A percentile compares a stretch with the other conserved stretches of the same genome.
Evolutionary conservation across 2,329 filamentous ascomycete genomes (phyloP).

Genomic region (Zarea fungicola): DNA sequence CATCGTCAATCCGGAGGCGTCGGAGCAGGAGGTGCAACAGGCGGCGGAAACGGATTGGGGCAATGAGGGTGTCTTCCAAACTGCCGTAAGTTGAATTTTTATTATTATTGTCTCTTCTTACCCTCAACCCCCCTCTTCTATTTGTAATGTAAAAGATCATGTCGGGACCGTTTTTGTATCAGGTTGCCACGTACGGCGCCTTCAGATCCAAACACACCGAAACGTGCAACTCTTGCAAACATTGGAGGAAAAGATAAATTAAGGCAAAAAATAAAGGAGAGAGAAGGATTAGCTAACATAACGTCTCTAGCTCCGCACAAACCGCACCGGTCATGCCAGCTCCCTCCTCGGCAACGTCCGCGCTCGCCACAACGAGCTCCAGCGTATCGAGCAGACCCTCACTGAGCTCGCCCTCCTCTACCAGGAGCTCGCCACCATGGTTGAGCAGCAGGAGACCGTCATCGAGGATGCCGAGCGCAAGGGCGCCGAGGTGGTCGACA

Average conservation of each 20-base stretch:
- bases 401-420: constrained; percentile 66
- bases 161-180: background rate
- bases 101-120: background rate
- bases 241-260: too few species aligned
- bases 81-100: constrained; percentile 57
- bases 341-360: constrained; percentile 73
- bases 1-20: constrained; percentile 78
- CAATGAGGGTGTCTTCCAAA: constrained; percentile 76
- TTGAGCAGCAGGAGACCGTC: constrained; percentile 65
- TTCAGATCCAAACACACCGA: too few species aligned
- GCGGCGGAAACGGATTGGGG: constrained; percentile 68
- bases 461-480: constrained; percentile 59
- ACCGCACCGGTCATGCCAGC: constrained; percentile 67
- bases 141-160: background rate
- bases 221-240: too few species aligned
- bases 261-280: background rate
- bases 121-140: background rate
- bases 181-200: too few species aligned
- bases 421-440: constrained; percentile 67
- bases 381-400: constrained; percentile 73
- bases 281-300: constrained; percentile 1
- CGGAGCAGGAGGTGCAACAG: constrained; percentile 64
- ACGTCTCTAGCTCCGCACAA: constrained; percentile 60
- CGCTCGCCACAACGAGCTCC: constrained; percentile 76
- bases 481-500: constrained; percentile 58